These are phyloP conservation scores for Crucihimalaya himalaica DNA, from an alignment of 345 rosid genomes.

Conservation along the genomic window DNA sequence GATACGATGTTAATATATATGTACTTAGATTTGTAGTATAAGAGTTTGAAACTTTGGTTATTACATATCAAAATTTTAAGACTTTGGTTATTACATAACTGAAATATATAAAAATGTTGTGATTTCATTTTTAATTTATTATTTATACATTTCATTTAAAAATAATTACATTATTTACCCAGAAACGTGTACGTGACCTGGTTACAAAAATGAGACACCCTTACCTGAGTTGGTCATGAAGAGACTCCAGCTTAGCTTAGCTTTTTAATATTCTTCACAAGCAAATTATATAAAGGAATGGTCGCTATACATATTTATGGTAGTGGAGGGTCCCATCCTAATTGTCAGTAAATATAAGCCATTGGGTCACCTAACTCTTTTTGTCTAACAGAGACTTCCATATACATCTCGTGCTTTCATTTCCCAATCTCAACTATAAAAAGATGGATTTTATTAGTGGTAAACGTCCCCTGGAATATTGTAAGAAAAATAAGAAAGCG, in stretches of 20 bases:
- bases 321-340: conserved; percentile 23
- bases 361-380: conserved; percentile 21
- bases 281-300: background rate
- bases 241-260: conserved; percentile 13
- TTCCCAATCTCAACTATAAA: conserved; percentile 21
- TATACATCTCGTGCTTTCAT: conserved; percentile 6
- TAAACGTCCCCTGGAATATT: background rate
- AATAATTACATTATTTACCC: no score
- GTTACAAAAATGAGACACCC: background rate
- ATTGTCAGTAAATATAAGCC: conserved; percentile 9
- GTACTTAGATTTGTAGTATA: no score
- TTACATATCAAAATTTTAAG: no score
- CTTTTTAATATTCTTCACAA: background rate
- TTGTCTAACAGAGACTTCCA: background rate
- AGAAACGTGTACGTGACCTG: background rate
- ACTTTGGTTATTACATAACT: no score
- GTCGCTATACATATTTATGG: background rate
- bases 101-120: no score
- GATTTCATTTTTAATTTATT: no score
- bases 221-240: background rate
- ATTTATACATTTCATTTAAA: no score
- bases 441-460: background rate
- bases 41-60: no score
- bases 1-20: no score
- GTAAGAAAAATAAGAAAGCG: background rate